Evolutionary conservation across 2,329 filamentous ascomycete genomes (phyloP), one percentile per base, ranked within the genome.

Genomic region (Epichloe bromicola): DNA sequence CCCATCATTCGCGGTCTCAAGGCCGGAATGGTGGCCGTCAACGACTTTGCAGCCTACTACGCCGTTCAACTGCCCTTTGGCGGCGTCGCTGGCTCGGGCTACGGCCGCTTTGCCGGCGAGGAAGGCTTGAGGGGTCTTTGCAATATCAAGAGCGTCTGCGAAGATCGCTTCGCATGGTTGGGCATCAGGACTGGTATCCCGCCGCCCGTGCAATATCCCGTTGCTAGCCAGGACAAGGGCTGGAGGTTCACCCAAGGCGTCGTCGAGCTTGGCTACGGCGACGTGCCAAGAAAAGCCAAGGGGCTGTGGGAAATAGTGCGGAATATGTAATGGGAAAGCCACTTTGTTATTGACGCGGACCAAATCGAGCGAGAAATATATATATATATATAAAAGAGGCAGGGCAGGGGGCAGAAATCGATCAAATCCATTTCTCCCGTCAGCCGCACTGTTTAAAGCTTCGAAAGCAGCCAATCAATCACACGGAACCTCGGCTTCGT

Each of bases 31-130:
- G 87, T 97, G 0, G 82, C 88, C 23, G 80, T 98, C 58, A 98
- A 98, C 65, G 93, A 98, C 70, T 98, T 98, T 62, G 93, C 84
- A 19, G 85, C 82, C 30, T 96, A 83, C 67, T 98, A 98, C 64
- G 88, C 91, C 49, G 90, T 95, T 7, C 89, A 95, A 68, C 71
- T 98, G 39, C 93, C 93, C 0, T 98, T 98, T 67, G 93, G 93
- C 38, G 93, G 90, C 50, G 82, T 87, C n/a, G 82, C 80, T 52
- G 91, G 89, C 1, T 94, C 86, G 23, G 93, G 87, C 0, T 97
- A 97, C 65, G 93, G 93, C 1, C 78, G 91, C 3, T 98, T 98
- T 68, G 91, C 88, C 0, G 93, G 89, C 23, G 83, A 86, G 57
- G 93, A 98, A 65, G 93, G 93, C 0, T 69, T 98, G 20, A 76